These are phyloP conservation scores for Cryptococcus jaspeensis DNA, from an alignment of 1,284 basidiomycete genomes.

Conservation along the genomic window DNA sequence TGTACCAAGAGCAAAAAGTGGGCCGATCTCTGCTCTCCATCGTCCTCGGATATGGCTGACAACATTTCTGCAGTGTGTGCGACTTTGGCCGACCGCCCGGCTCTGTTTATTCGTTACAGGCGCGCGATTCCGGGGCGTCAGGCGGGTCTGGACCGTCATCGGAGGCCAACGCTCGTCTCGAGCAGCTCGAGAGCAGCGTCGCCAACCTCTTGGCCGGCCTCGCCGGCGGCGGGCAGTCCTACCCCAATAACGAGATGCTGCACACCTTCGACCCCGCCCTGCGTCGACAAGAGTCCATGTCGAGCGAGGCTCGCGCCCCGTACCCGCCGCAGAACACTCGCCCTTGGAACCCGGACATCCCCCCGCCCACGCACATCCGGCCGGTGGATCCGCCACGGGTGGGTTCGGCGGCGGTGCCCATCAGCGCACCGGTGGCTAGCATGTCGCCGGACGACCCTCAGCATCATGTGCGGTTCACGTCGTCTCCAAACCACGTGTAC, in stretches of 20 bases:
- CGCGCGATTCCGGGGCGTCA: constrained; percentile 1
- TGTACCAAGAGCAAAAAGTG: constrained; percentile 23
- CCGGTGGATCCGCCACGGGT: constrained; percentile 20
- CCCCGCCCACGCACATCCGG: constrained; percentile 20
- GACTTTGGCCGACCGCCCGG: constrained; percentile 20
- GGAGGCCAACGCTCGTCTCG: constrained; percentile 20
- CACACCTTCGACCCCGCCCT: constrained; percentile 14
- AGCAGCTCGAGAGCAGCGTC: constrained; percentile 32
- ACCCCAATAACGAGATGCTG: constrained; percentile 17
- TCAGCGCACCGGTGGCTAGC: not conserved
- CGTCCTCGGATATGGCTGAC: too few species aligned
- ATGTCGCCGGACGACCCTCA: constrained; percentile 13
- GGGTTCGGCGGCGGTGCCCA: not conserved
- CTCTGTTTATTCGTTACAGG: too few species aligned
- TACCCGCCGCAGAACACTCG: constrained; percentile 5
- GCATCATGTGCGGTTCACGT: constrained; percentile 22
- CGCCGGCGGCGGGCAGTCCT: constrained; percentile 6
- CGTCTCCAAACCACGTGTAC: constrained; percentile 15
- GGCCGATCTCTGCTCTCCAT: too few species aligned
- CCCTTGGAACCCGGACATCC: constrained; percentile 8
- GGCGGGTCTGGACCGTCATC: not conserved
- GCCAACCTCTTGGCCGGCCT: constrained; percentile 32
- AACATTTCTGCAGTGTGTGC: constrained; percentile 8
- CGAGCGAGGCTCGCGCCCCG: constrained; percentile 1
- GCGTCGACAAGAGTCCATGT: constrained; percentile 4